Evolutionary conservation across 2,329 filamentous ascomycete genomes (phyloP).

Genomic region (Clarireedia monteithiana): DNA sequence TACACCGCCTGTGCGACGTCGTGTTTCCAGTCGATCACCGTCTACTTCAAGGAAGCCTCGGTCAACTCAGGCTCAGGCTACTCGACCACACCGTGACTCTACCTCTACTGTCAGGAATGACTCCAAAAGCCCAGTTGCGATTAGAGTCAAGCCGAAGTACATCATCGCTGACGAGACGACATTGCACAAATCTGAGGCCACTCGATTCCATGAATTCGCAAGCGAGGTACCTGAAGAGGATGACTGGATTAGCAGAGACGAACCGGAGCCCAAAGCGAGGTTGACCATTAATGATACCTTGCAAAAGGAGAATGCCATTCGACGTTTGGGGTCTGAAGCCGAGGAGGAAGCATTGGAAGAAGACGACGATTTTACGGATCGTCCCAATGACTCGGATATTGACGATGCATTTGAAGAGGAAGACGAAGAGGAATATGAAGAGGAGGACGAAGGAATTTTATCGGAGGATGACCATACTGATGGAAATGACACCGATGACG

Average conservation of each 20-base stretch:
- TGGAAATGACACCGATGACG: conserved; percentile 58
- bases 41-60: conserved; percentile 24
- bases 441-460: conserved; percentile 37
- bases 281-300: conserved; percentile 87
- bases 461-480: conserved; percentile 42
- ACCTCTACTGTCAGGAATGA: conserved; percentile 28
- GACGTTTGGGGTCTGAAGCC: conserved; percentile 77
- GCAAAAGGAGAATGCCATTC: conserved; percentile 81
- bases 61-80: conserved; percentile 4
- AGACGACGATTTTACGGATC: conserved; percentile 45
- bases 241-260: conserved; percentile 75
- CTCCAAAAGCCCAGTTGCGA: conserved; percentile 33
- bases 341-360: conserved; percentile 82
- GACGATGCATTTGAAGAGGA: conserved; percentile 41
- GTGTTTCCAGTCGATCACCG: conserved; percentile 20
- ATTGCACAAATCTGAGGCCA: conserved; percentile 38
- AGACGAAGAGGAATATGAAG: conserved; percentile 51
- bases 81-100: conserved; percentile 20
- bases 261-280: conserved; percentile 47
- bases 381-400: conserved; percentile 36
- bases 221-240: conserved; percentile 75
- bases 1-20: conserved; percentile 13
- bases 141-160: conserved; percentile 30
- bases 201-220: conserved; percentile 84
- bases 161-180: conserved; percentile 26